Evolutionary conservation across 768 basidiomycete genomes (phyloP), one percentile per base, ranked within the genome.

Genomic region (Hericium rajendrae): DNA sequence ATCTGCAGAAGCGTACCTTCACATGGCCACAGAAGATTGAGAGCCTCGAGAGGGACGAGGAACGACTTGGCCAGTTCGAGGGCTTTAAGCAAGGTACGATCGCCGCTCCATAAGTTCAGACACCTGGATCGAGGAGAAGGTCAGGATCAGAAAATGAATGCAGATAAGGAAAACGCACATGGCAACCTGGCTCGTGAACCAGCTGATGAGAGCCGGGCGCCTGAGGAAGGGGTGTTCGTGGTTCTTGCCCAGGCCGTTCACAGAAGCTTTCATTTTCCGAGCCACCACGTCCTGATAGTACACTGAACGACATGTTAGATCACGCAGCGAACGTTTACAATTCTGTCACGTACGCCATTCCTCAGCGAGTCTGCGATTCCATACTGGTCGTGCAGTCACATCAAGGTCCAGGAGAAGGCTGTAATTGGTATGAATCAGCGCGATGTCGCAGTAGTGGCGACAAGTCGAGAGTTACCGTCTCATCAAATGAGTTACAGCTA

Each of bases 1-100:
- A 10, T 32, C 32, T 32, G 32, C 32, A 32, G 9, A 32, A 39
- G 66, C 76, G 66, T 57, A 79, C 78, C 70, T 49, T 70, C 70
- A 53, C 77, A 80, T 2, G 85, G 85, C 88, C 88, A 91, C 32
- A 89, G 72, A 22, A 74, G 75, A 61, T 84, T 86, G 67, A 88
- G 74, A 15, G 81, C 78, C 55, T 90, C 87, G 38, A 88, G 72
- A 2, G 83, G 78, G 10, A 76, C 65, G 26, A 88, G 71, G 57
- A 90, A 79, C 0, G 76, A 73, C 66, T 86, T 86, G 6, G 80
- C 89, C 11, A 89, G 73, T 24, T 84, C 78, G 32, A 91, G 68
- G 9, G 86, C 85, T 37, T 78, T 75, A 53, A 73, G 67, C 24
- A 88, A 72, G 3, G 76, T 70, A 6, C 71, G 76, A 65, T 91